Evolutionary conservation across 495 filamentous ascomycete species (phyloP), one percentile per base, ranked within the genome.

Genomic region (Immersiella caudata): DNA sequence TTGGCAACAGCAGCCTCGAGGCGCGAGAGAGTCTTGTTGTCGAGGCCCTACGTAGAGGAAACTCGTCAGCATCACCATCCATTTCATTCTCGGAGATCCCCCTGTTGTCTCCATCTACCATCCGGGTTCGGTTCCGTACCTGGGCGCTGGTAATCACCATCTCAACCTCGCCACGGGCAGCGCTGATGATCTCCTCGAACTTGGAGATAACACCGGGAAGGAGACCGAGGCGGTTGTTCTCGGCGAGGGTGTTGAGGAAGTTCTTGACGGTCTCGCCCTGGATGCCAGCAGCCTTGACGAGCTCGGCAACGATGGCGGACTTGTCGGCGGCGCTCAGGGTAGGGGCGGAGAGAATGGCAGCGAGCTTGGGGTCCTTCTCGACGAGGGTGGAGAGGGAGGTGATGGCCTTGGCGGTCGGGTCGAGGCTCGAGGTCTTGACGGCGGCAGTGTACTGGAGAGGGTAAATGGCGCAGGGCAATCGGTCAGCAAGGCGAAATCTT

Each of bases 211-310:
- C 90, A 71, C 87, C 87, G 76, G 89, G 85, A 54, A 99, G 84
- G 63, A 95, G 81, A 46, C 90, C 89, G 68, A 99, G 84, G 62
- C 95, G 88, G 86, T 99, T 98, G 88, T 98, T 97, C 81, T 96
- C 93, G 61, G 94, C 93, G 40, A 99, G 84, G 55, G 93, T 90
- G 54, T 82, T 77, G 68, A 99, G 86, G 83, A 98, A 93, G 86
- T 97, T 96, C 89, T 94, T 94, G 78, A 97, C 83, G 69, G 92
- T 91, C 73, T 93, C 89, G 79, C 91, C 88, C 62, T 84, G 79
- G 68, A 82, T 79, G 62, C 88, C 91, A 65, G 87, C 81, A 74
- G 87, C 86, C 87, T 94, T 96, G 76, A 89, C 82, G 68, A 99
- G 84, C 83, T 97, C 93, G 74, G 82, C 79, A 64, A 97, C 79